These are phyloP conservation scores for Cordyceps farinosa DNA, from an alignment of 2,329 filamentous ascomycete genomes.

Conservation along the genomic window DNA sequence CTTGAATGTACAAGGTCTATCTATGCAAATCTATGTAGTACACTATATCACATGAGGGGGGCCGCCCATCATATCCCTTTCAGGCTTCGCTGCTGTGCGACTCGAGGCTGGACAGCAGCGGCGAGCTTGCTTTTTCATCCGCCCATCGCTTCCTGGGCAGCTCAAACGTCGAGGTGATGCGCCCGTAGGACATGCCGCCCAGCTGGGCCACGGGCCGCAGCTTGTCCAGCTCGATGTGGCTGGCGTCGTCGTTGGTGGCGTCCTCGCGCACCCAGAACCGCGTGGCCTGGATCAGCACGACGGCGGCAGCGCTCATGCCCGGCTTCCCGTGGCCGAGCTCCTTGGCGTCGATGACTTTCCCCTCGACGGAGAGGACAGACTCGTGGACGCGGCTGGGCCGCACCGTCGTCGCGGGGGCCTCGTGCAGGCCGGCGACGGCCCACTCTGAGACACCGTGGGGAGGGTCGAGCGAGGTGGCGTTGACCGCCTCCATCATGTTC, in stretches of 20 bases:
- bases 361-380: conserved; percentile 28
- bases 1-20: background rate
- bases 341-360: conserved; percentile 28
- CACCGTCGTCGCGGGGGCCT: conserved; percentile 25
- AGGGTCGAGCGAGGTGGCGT: conserved; percentile 68
- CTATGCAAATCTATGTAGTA: background rate
- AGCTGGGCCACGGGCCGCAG: conserved; percentile 26
- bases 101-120: conserved; percentile 20
- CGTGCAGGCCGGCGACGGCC: conserved; percentile 57
- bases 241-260: conserved; percentile 24
- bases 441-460: conserved; percentile 73
- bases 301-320: conserved; percentile 23
- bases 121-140: conserved; percentile 23
- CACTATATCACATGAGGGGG: background rate
- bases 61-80: background rate
- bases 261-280: conserved; percentile 30
- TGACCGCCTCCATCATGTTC: conserved; percentile 77
- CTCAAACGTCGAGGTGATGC: conserved; percentile 26
- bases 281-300: conserved; percentile 29
- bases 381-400: conserved; percentile 27
- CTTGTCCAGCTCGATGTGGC: conserved; percentile 25
- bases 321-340: conserved; percentile 24
- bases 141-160: conserved; percentile 25
- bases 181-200: conserved; percentile 27
- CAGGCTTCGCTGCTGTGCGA: background rate